A percentile compares a stretch with the other conserved stretches of the same genome.
These are phyloP conservation scores for Cnidoscolus chayamansa DNA, from an alignment of 441 rosid species.

Conservation along the genomic window DNA sequence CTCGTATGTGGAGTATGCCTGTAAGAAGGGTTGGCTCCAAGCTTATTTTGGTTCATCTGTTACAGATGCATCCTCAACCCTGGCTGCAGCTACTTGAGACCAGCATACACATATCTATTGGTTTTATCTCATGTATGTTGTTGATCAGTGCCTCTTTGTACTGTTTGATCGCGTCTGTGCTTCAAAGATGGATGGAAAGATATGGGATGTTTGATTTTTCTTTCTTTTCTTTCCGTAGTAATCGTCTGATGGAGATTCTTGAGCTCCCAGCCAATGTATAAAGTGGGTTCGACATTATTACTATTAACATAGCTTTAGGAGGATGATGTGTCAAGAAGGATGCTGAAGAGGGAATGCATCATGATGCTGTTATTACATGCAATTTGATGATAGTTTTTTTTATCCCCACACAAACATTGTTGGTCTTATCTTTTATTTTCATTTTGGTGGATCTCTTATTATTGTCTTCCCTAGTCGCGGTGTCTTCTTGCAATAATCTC, in stretches of 20 bases:
- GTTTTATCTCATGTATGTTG: constrained; percentile 25
- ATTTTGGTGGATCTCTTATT: neutral
- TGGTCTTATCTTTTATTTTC: neutral
- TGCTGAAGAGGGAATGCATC: constrained; percentile 3
- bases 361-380: constrained; percentile 22
- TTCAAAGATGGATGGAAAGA: constrained; percentile 28
- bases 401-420: neutral
- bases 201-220: constrained; percentile 34
- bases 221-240: constrained; percentile 18
- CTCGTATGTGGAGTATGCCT: constrained; percentile 62
- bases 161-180: constrained; percentile 15
- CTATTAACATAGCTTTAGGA: constrained; percentile 30
- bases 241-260: constrained; percentile 35
- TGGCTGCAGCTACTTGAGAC: constrained; percentile 36
- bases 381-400: neutral
- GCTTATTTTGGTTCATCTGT: constrained; percentile 43
- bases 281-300: constrained; percentile 28
- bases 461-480: neutral
- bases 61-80: constrained; percentile 12
- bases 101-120: constrained; percentile 1
- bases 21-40: constrained; percentile 80
- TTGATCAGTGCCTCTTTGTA: constrained; percentile 18
- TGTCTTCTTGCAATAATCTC: neutral
- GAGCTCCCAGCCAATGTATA: constrained; percentile 40
- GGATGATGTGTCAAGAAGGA: constrained; percentile 11